Percentiles rank a stretch among this genome's conserved stretches.
These are phyloP conservation scores for Glarea lozoyensis DNA, from an alignment of 495 filamentous ascomycete genomes.

Conservation along the genomic window DNA sequence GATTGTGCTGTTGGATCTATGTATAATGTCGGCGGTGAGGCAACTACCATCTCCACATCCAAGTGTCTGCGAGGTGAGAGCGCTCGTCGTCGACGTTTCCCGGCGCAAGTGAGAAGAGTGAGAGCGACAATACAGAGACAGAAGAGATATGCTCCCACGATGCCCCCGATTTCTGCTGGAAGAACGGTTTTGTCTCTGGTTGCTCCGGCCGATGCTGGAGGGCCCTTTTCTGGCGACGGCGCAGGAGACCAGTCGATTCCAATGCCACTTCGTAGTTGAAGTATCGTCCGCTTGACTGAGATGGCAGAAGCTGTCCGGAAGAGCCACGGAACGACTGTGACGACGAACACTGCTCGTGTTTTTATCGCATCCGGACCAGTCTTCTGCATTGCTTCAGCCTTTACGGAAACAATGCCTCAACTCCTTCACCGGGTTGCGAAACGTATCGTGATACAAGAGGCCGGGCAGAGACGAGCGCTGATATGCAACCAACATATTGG, in stretches of 20 bases:
- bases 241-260: constrained; percentile 48
- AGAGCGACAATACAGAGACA: constrained; percentile 59
- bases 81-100: constrained; percentile 41
- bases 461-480: constrained; percentile 10
- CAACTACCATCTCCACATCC: constrained; percentile 56
- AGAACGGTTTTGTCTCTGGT: constrained; percentile 51
- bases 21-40: constrained; percentile 23
- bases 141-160: constrained; percentile 71
- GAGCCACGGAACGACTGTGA: no score
- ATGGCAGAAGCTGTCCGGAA: constrained; percentile 16
- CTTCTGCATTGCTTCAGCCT: constrained; percentile 9
- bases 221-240: constrained; percentile 47
- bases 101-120: constrained; percentile 55
- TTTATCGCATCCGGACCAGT: no score
- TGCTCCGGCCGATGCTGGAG: constrained; percentile 44
- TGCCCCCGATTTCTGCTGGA: constrained; percentile 66
- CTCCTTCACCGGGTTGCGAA: constrained; percentile 14
- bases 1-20: constrained; percentile 37
- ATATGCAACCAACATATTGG: not conserved
- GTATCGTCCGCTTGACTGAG: constrained; percentile 8
- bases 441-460: constrained; percentile 16
- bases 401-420: not conserved
- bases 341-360: no score
- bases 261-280: constrained; percentile 19
- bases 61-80: constrained; percentile 40